These are phyloP conservation scores for Apiospora marii DNA, from an alignment of 2,329 filamentous ascomycete genomes.

Conservation along the genomic window DNA sequence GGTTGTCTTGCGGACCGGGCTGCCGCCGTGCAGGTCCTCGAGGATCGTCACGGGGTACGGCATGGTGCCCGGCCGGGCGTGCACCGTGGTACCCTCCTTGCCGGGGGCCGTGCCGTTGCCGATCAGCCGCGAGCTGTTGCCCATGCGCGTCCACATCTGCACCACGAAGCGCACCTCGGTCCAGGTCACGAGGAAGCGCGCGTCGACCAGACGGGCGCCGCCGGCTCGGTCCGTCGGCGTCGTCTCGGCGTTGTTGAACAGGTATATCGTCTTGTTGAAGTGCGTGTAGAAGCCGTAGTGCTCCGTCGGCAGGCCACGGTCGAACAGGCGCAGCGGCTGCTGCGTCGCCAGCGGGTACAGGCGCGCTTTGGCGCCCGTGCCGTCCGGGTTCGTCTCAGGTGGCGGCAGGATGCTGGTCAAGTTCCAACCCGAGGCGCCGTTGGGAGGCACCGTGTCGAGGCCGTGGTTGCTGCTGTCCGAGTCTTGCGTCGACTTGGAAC, in stretches of 20 bases:
- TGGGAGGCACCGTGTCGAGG: slow-evolving; percentile 33
- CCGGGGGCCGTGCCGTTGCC: slow-evolving; percentile 35
- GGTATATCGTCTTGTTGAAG: slow-evolving; percentile 86
- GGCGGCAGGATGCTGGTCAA: slow-evolving; percentile 66
- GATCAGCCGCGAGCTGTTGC: slow-evolving; percentile 52
- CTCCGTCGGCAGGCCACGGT: slow-evolving; percentile 80
- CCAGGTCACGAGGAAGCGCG: slow-evolving; percentile 65
- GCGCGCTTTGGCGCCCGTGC: slow-evolving; percentile 74
- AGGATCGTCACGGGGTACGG: slow-evolving; percentile 70
- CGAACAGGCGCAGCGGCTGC: slow-evolving; percentile 86
- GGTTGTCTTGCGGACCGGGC: slow-evolving; percentile 58
- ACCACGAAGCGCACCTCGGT: slow-evolving; percentile 68
- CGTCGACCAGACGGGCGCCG: slow-evolving; percentile 60
- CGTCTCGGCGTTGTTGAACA: slow-evolving; percentile 51
- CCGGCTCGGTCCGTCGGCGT: slow-evolving; percentile 60
- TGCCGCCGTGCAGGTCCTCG: slow-evolving; percentile 69
- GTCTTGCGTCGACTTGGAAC: slow-evolving; percentile 37
- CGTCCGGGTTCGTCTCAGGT: slow-evolving; percentile 70
- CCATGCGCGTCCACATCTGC: slow-evolving; percentile 68
- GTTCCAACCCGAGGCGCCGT: slow-evolving; percentile 46
- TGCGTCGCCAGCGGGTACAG: slow-evolving; percentile 74
- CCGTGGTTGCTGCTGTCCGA: slow-evolving; percentile 34
- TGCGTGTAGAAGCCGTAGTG: slow-evolving; percentile 96
- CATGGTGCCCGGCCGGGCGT: slow-evolving; percentile 62
- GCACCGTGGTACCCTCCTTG: slow-evolving; percentile 35